These are phyloP conservation scores for Tolypocladium tropicale DNA, from an alignment of 2,329 filamentous ascomycete genomes.

Conservation along the genomic window DNA sequence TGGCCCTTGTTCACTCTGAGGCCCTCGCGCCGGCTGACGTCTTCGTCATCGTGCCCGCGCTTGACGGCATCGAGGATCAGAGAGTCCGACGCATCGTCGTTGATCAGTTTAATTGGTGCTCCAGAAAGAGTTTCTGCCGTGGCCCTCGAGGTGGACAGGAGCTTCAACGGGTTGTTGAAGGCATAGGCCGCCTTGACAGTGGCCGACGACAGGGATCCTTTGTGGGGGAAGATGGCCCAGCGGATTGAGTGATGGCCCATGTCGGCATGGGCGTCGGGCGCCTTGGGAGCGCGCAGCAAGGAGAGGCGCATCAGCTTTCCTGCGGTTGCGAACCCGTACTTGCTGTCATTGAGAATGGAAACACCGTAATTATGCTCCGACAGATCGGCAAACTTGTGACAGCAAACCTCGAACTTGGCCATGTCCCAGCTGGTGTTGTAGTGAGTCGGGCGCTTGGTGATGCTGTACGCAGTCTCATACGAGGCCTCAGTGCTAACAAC, in stretches of 20 bases:
- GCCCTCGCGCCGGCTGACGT: conserved; percentile 51
- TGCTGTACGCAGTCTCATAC: conserved; percentile 91
- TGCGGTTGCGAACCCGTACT: conserved; percentile 88
- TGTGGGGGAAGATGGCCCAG: conserved; percentile 84
- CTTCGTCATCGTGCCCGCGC: conserved; percentile 80
- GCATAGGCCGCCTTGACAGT: conserved; percentile 80
- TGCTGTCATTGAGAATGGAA: conserved; percentile 87
- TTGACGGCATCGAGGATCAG: conserved; percentile 85
- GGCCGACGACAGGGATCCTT: conserved; percentile 56
- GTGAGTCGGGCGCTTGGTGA: conserved; percentile 83
- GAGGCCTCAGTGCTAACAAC: conserved; percentile 83
- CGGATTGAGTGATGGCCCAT: conserved; percentile 84
- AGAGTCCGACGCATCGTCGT: conserved; percentile 41
- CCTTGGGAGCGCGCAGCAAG: conserved; percentile 78
- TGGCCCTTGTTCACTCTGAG: conserved; percentile 58
- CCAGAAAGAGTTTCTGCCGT: conserved; percentile 15
- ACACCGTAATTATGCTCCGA: conserved; percentile 85
- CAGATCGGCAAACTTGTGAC: conserved; percentile 87
- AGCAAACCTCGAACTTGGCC: conserved; percentile 96
- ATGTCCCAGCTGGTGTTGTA: conserved; percentile 98
- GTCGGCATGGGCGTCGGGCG: conserved; percentile 85
- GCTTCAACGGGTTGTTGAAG: conserved; percentile 71
- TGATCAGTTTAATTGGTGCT: conserved; percentile 55
- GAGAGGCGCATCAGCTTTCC: conserved; percentile 86
- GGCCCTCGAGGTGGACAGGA: conserved; percentile 18